A percentile compares a stretch with the other conserved stretches of the same genome.
Conservation (phyloP, 805 yeast genomes). For the Kodamaea laetipori region DNA sequence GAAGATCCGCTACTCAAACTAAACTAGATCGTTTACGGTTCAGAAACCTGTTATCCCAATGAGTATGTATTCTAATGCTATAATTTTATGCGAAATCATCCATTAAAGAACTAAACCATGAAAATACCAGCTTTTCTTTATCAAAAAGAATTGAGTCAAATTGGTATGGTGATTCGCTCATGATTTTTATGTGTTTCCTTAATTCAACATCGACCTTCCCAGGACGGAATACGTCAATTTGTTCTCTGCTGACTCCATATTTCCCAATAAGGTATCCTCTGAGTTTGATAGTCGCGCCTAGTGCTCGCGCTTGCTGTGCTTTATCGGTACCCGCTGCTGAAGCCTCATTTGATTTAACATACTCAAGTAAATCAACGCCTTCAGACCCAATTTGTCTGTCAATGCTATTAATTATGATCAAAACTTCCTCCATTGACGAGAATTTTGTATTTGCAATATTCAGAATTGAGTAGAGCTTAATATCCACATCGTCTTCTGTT, state of each 20-base stretch:
- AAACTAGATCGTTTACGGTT: neutral
- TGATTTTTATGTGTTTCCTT: constrained; percentile 19
- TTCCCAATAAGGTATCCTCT: constrained; percentile 22
- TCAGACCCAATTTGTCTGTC: constrained; percentile 45
- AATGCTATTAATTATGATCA: constrained; percentile 43
- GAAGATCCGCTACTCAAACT: constrained; percentile 4
- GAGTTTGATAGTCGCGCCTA: constrained; percentile 20
- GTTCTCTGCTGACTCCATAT: constrained; percentile 24
- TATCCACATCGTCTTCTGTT: constrained; percentile 21
- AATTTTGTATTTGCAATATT: constrained; percentile 46
- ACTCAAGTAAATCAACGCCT: constrained; percentile 37
- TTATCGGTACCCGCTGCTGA: constrained; percentile 12
- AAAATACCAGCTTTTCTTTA: neutral
- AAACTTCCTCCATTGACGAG: constrained; percentile 52
- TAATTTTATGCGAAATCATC: constrained; percentile 6
- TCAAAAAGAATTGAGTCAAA: neutral
- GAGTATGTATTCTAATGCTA: neutral
- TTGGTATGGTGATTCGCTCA: neutral
- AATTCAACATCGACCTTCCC: constrained; percentile 35
- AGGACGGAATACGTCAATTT: constrained; percentile 31
- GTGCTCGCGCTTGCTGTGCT: constrained; percentile 15
- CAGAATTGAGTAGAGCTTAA: constrained; percentile 28
- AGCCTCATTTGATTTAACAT: neutral
- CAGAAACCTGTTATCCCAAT: neutral
- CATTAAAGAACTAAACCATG: neutral